Evolutionary conservation across 2,329 filamentous ascomycete genomes (phyloP).

Genomic region (Paraconiothyrium sp.): DNA sequence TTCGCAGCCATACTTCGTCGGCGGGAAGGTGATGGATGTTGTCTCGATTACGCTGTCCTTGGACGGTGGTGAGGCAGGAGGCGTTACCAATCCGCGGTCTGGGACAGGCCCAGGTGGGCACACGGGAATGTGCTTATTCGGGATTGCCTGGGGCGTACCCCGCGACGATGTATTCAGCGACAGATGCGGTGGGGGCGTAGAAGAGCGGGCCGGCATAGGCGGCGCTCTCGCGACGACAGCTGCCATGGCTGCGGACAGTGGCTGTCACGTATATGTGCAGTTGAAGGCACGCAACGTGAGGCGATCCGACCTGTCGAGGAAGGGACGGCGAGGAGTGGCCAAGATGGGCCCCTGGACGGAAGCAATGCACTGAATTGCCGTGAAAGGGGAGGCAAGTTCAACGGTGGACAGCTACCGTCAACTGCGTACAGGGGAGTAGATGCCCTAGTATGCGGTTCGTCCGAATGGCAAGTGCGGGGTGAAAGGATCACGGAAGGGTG

Average conservation of each 20-base stretch:
- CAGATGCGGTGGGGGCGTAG: constrained; percentile 63
- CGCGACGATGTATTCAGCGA: constrained; percentile 66
- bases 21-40: constrained; percentile 78
- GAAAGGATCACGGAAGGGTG: constrained; percentile 24
- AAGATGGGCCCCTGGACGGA: constrained; percentile 10
- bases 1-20: constrained; percentile 68
- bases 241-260: constrained; percentile 49
- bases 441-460: constrained; percentile 14
- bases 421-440: constrained; percentile 15
- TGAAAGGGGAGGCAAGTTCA: constrained; percentile 25
- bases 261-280: constrained; percentile 23
- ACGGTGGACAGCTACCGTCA: constrained; percentile 15
- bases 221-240: constrained; percentile 53
- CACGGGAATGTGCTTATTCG: constrained; percentile 90
- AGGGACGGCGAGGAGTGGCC: constrained; percentile 16
- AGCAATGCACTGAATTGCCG: constrained; percentile 21
- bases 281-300: constrained; percentile 42
- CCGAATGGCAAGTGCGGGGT: constrained; percentile 22
- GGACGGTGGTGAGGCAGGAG: constrained; percentile 68
- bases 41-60: constrained; percentile 65
- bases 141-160: constrained; percentile 69
- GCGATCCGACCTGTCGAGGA: constrained; percentile 15
- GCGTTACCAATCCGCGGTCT: constrained; percentile 59
- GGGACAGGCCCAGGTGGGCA: constrained; percentile 80
- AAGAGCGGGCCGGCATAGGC: constrained; percentile 46